Base-by-base conservation (phyloP, 2,329 filamentous ascomycete genomes). In the Colletotrichum incanum region DNA sequence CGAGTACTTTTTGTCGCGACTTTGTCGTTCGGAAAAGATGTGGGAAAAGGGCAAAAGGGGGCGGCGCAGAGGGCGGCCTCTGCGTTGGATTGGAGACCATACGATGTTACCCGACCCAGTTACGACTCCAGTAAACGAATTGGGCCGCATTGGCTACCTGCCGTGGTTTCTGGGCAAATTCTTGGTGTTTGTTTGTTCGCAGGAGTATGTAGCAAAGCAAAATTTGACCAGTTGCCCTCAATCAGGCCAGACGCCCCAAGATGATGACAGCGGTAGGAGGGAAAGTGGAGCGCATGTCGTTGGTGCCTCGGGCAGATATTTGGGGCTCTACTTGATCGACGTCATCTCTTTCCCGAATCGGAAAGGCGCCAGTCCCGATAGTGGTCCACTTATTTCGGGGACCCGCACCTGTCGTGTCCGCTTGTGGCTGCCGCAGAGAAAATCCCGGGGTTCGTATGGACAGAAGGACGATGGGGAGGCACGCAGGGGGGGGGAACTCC, bases 301-400 rank as follows among this genome's bases (percentile, higher is more conserved):
- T 41, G 31, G 20, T 67, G 68, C 68, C 64, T 67, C 55, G 67
- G 67, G 55, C 63, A 71, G 23, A 49, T 41, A 65, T 43, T 6
- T 71, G 63, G 63, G 55, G 56, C 63, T 70, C 63, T 39, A 61
- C 16, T 14, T 16, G 55, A 67, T 71, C 65, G 34, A 37, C 68
- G 47, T 23, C 37, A 50, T 8, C 1, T 0, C 1, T 11, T 58
- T 0, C 65, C 50, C 9, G 5, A 55, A 37, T 1, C 9, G 18
- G 68, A 5, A 67, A 23, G n/a, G 34, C 20, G 26, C 47, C 8
- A 20, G 28, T 9, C 43, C 43, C 1, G 2, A 23, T 31, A 1
- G 5, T 14, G 28, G 50, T 5, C 31, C 20, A 14, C 20, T 7
- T 3, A 8, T 37, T 12, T 31, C 11, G 11, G 52, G 5, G 28